Base-by-base conservation (phyloP, 1,284 basidiomycete genomes). In the Ustilago trichophora region DNA sequence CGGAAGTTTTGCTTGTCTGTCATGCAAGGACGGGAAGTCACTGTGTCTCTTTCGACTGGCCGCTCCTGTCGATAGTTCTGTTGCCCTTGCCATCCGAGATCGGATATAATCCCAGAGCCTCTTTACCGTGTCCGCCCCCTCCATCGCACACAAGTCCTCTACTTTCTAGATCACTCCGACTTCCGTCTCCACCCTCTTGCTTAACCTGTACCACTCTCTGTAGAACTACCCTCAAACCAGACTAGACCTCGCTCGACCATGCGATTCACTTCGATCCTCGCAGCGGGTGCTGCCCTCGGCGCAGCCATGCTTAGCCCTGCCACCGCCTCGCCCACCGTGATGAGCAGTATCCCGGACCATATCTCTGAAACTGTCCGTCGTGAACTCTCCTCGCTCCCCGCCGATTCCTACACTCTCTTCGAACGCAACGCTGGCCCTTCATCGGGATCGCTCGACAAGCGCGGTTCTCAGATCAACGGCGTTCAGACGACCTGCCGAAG, bases 321-420 rank as follows among this genome's bases (percentile, higher is more conserved):
- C 36, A 31, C 36, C 8, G 65, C 65, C 24, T 44, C 52, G 12
- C 65, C 65, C 6, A 68, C 58, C 21, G 46, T 33, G 9, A 54
- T 57, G 53, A 54, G 50, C 58, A 24, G 19, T 10, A 62, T 68
- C 47, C 65, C 65, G 3, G 21, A 56, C 46, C 47, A 51, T 37
- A 62, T 68, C 38, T 62, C 65, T 18, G 54, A 50, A 15, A 58
- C 36, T 33, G 58, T 68, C 5, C 65, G 65, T 16, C 53, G 54
- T 9, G 54, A 63, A 12, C 54, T 68, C 4, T 18, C 50, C 2
- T 13, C 18, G 2, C 41, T 54, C 8, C 27, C 45, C 2, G 15
- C 50, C 5, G 18, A 31, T 4, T 27, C 45, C 18, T 68, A 68
- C 58, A 55, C 45, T 6, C 40, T 68, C 37, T 54, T 36, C 27